Base-by-base conservation (phyloP, 2,329 filamentous ascomycete genomes). In the Penicillium sp. region DNA sequence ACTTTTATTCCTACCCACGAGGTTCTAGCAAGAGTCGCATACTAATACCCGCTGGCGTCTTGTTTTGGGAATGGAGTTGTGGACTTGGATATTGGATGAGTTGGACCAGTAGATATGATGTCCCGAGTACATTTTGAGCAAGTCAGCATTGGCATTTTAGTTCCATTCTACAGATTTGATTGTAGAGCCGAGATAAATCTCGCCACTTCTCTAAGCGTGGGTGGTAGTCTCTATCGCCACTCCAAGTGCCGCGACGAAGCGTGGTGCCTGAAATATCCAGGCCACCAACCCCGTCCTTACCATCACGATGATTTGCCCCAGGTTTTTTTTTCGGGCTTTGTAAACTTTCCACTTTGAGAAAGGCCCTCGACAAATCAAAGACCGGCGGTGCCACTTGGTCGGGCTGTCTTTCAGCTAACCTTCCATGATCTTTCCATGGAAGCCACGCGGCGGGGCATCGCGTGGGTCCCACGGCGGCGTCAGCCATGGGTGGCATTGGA, bases 41-140 rank as follows among this genome's bases (percentile, higher is more conserved):
- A 59, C 57, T 59, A 59, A 59, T 57, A 54, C 48, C 45, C 55
- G 16, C 45, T 16, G 48, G 38, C 44, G 28, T 54, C 39, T 44
- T 40, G 35, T 44, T 46, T 47, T 24, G 35, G 18, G 35, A 42
- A 44, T 42, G 51, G 50, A 28, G 43, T 53, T 36, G 33, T 35
- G 33, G 33, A 20, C 33, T 36, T 36, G 33, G 16, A 43, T 27
- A 35, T 45, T 27, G 18, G 36, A 43, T 20, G 25, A 16, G 20
- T 28, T 28, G 16, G 20, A 35, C 27, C 13, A 46, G 27, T 39
- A 48, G 42, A 50, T 50, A 41, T 31, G 3, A n/a, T 38, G 36
- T 11, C 31, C 14, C 28, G 39, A 35, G 28, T 44, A 16, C 24
- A 38, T 49, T 31, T 38, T 4, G 36, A 38, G 22, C 39, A 41